Base-by-base conservation (phyloP, 768 basidiomycete genomes). In the Pleurotus cornucopiae region DNA sequence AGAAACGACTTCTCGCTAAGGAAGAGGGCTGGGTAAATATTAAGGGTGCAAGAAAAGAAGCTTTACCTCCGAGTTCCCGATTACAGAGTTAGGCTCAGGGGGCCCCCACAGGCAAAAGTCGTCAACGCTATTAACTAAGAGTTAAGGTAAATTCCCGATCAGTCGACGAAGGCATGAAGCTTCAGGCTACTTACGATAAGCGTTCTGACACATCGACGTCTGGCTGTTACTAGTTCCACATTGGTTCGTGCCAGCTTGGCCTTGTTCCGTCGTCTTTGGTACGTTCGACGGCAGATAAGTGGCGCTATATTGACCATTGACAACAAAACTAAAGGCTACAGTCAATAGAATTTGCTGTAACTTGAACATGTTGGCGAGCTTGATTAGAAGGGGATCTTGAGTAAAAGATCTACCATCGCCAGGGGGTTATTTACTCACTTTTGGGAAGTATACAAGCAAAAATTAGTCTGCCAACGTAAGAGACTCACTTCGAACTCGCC, bases 201-300 rank as follows among this genome's bases (percentile, higher is more conserved):
- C 80, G 60, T 84, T 84, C 63, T 91, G 90, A 69, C 89, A 92
- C 55, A 69, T 67, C 3, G 85, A 85, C 3, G 70, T 74, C 67
- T 83, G 84, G 65, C 74, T 80, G 49, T 73, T 67, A 14, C 66
- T 71, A 2, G 78, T 76, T 6, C 84, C 85, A 66, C 90, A 93
- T 55, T 77, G 70, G 66, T 89, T 86, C 12, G 83, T 84, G 13
- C 84, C 85, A 6, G 75, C 56, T 67, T 87, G 88, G 23, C 84
- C 87, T 43, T 76, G 63, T 64, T 88, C 79, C 12, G 78, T 73
- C 13, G 75, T 70, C 44, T 71, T 63, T 11, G 82, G 78, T 3
- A 72, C 69, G 57, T 77, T 78, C 13, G 74, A 74, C 46, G 78
- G 82, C 30, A 79, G 72, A 59, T 77, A 82, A 25, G 77, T 74